These are phyloP conservation scores for Stentor coeruleus DNA, from an alignment of 73 alveolate genomes.

Conservation along the genomic window DNA sequence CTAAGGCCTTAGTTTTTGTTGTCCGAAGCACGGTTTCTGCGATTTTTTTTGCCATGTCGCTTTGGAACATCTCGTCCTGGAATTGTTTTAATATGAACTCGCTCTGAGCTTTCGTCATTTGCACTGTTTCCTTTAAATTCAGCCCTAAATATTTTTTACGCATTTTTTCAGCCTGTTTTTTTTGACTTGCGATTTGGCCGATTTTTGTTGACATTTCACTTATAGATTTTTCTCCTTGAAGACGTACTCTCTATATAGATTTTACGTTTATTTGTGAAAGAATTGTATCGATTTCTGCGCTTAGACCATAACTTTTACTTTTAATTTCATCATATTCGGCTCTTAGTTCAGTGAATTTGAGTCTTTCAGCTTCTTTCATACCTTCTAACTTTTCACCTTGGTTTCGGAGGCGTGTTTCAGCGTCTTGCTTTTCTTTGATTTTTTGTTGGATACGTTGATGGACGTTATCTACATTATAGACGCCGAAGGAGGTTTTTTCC, in stretches of 20 bases:
- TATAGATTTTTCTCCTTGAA: not conserved
- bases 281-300: not conserved
- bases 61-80: not conserved
- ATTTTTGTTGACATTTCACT: not conserved
- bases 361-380: not conserved
- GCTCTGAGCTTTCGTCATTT: not conserved
- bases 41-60: not conserved
- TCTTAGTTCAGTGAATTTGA: not conserved
- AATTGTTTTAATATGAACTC: not conserved
- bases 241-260: not conserved
- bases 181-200: not conserved
- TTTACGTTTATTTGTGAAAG: not conserved
- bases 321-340: not conserved
- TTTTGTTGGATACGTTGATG: not conserved
- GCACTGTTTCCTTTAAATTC: not conserved
- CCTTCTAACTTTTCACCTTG: not conserved
- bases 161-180: not conserved
- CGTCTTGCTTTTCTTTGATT: constrained; percentile 11
- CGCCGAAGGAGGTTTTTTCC: not conserved
- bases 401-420: not conserved
- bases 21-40: not conserved
- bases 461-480: not conserved
- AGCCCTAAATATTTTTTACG: not conserved
- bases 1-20: not conserved
- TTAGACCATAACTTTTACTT: not conserved